Evolutionary conservation across 805 yeast species (phyloP), one percentile per base, ranked within the genome.

Genomic region (Lipomyces kockii): DNA sequence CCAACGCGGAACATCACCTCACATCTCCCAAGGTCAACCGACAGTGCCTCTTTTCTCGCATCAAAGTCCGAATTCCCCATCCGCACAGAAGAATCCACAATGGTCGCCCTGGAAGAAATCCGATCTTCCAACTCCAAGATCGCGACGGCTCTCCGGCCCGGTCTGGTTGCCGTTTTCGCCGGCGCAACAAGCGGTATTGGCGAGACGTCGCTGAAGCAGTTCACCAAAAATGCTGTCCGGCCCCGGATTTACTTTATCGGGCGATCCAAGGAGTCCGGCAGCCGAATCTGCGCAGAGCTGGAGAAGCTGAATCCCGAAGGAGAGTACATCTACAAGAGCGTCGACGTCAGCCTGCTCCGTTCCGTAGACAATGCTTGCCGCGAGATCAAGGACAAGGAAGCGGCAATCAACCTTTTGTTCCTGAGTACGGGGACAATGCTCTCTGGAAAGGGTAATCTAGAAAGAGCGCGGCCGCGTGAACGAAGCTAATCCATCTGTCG

Each of bases 131-230:
- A 39, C 46, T 39, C 46, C 46, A 11, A 39, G 46, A 39, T 39
- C 46, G 46, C 46, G 46, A 39, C 46, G n/a, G 37, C 37, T 34
- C 37, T 34, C 37, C 37, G 37, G 37, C 37, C 37, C 9, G 37
- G 37, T 34, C 37, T 34, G 37, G 37, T 39, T n/a, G 60, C 60
- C 29, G 39, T 57, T 17, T 57, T 57, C 49, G 60, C 20, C 17
- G 60, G 60, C 37, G 60, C 60, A 22, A 57, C 60, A 29, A 57
- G 49, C 34, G 60, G 60, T 3, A 57, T 57, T 14, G 60, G 60
- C 27, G 60, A 29, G 20, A 12, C n/a, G 14, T 12, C 53, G 20
- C 60, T 57, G 20, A 57, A 57, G 20, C 35, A 25, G 34, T 20
- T 57, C 34, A 61, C 60, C 29, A 57, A 57, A 32, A 12, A 57